These are phyloP conservation scores for Hordeum marinum DNA, from an alignment of 176 grass and related monocot species.

Conservation along the genomic window DNA sequence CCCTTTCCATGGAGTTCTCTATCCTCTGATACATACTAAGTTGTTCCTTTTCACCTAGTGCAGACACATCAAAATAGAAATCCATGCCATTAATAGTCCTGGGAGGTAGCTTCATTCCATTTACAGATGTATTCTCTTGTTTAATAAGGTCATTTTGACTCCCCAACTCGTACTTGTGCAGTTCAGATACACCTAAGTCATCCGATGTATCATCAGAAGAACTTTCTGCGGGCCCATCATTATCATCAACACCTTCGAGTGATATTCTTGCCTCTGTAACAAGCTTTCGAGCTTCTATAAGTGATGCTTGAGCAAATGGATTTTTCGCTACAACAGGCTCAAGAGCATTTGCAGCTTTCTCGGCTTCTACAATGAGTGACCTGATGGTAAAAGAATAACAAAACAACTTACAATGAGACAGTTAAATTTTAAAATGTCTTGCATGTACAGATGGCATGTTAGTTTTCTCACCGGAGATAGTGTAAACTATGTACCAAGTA, in stretches of 20 bases:
- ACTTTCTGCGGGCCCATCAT: conserved; percentile 17
- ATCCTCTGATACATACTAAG: conserved; percentile 17
- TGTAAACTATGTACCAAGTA: not conserved
- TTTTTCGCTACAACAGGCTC: conserved; percentile 55
- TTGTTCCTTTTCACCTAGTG: conserved; percentile 26
- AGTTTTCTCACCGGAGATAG: not conserved
- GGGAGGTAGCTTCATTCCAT: conserved; percentile 35
- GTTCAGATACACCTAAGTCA: conserved; percentile 6
- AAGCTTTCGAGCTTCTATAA: conserved; percentile 72
- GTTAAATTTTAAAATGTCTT: not conserved
- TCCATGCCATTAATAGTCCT: conserved; percentile 19
- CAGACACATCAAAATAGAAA: conserved; percentile 34
- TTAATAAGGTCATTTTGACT: conserved; percentile 16
- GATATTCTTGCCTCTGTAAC: conserved; percentile 63
- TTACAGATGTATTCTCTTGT: conserved; percentile 37
- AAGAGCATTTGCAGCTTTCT: conserved; percentile 69
- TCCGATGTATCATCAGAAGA: conserved; percentile 21
- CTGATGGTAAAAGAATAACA: conserved; percentile 47
- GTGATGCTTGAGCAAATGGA: conserved; percentile 63
- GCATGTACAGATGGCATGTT: not conserved
- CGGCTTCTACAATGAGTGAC: conserved; percentile 77
- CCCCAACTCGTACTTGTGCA: not conserved
- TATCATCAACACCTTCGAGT: conserved; percentile 36
- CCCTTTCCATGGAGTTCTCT: conserved; percentile 39
- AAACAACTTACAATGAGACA: not conserved